A percentile compares a stretch with the other conserved stretches of the same genome.
phyloP scores from a whole-genome alignment of 371 early-diverging fungal species.

The Mucor irregularis region DNA sequence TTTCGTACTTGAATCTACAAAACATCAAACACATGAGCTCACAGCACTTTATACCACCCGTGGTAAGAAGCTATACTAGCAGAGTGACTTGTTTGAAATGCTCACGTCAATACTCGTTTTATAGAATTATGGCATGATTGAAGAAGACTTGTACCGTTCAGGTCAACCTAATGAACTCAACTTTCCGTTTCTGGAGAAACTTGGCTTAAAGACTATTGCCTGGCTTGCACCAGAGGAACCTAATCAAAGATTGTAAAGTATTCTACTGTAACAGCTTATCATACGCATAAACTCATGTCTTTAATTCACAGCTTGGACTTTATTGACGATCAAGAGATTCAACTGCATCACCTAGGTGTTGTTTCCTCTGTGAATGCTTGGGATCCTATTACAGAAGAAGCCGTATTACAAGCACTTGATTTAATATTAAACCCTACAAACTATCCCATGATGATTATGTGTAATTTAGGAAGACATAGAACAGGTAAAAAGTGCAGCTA shows the following conservation, averaged over 20 bases:
- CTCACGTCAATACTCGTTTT: neutral
- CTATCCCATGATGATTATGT: constrained; percentile 96
- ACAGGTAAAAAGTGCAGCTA: constrained; percentile 70
- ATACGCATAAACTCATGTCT: neutral
- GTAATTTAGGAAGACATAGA: constrained; percentile 94
- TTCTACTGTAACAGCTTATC: neutral
- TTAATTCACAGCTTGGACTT: constrained; percentile 78
- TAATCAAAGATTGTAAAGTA: constrained; percentile 80
- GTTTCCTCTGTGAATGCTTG: constrained; percentile 84
- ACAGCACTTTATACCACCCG: constrained; percentile 82
- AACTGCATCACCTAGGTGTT: constrained; percentile 82
- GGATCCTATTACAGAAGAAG: constrained; percentile 96
- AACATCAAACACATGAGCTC: constrained; percentile 52
- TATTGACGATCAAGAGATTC: constrained; percentile 95
- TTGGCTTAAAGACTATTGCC: constrained; percentile 88
- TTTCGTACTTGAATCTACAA: too few species aligned
- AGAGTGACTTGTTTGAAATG: neutral
- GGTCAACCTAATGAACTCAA: constrained; percentile 98
- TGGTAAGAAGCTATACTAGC: constrained; percentile 33
- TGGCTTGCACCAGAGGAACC: constrained; percentile 97
- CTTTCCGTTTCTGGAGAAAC: constrained; percentile 94
- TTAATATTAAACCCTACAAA: constrained; percentile 85
- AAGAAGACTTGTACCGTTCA: constrained; percentile 94
- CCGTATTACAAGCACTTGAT: constrained; percentile 89
- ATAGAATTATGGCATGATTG: constrained; percentile 95